These are phyloP conservation scores for Pythium chondricola DNA, from an alignment of 352 stramenopile species.

Conservation along the genomic window DNA sequence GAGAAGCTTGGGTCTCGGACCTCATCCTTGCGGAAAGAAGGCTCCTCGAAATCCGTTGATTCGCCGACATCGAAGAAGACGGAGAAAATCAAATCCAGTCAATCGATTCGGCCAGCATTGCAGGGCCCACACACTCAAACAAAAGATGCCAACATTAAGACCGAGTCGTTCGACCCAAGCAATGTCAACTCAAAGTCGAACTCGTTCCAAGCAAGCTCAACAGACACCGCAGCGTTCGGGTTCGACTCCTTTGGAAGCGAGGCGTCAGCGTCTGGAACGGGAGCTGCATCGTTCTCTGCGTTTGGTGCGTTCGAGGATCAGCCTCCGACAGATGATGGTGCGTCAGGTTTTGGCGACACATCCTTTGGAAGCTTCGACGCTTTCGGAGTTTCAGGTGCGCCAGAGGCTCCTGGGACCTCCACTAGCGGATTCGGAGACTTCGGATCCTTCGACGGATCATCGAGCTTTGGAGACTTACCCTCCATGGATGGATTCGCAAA, in stretches of 20 bases:
- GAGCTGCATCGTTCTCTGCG: conserved; percentile 5
- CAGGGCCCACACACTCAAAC: not conserved
- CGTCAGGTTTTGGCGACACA: not conserved
- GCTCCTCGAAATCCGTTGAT: not conserved
- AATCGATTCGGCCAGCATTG: not conserved
- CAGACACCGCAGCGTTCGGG: conserved; percentile 14
- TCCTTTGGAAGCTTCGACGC: conserved; percentile 3
- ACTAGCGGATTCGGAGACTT: conserved; percentile 2
- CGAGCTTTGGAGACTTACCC: not conserved
- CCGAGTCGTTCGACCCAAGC: no score
- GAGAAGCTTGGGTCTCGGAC: conserved; percentile 2
- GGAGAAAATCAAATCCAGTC: not conserved
- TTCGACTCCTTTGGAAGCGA: conserved; percentile 7
- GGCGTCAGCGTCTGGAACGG: not conserved
- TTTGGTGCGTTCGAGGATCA: not conserved
- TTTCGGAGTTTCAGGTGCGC: not conserved
- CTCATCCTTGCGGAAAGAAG: not conserved
- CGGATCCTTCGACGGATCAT: conserved; percentile 1
- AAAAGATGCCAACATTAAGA: not conserved
- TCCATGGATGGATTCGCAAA: no score
- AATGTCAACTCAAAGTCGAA: no score
- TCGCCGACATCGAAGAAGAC: conserved; percentile 4
- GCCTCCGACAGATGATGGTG: not conserved
- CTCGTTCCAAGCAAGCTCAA: no score
- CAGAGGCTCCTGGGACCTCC: no score